A percentile compares a stretch with the other conserved stretches of the same genome.
phyloP scores from a whole-genome alignment of 2,329 filamentous ascomycete genomes.

The Penicillium olsonii region DNA sequence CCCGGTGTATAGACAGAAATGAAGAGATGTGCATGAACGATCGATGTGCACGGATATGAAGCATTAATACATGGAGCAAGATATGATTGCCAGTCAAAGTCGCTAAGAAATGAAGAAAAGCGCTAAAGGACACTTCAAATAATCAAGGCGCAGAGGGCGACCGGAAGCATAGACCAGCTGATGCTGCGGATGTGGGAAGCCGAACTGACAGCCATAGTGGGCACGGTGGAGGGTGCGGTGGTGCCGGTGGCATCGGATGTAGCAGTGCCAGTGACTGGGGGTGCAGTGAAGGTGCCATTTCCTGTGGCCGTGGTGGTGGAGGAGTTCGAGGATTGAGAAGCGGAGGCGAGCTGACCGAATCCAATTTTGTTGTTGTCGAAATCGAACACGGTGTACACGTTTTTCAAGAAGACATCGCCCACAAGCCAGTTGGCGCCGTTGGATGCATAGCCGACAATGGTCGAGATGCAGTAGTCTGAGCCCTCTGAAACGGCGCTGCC shows the following conservation, averaged over 20 bases:
- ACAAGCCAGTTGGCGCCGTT: constrained; percentile 71
- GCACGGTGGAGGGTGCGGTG: constrained; percentile 7
- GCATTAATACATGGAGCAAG: constrained; percentile 4
- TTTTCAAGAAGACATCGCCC: constrained; percentile 84
- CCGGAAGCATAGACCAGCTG: constrained; percentile 19
- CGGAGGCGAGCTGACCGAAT: constrained; percentile 27
- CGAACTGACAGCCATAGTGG: constrained; percentile 9
- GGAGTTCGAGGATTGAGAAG: constrained; percentile 3
- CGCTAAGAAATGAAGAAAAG: constrained; percentile 1
- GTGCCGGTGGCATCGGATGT: constrained; percentile 1
- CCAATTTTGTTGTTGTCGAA: constrained; percentile 56
- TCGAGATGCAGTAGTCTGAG: constrained; percentile 58
- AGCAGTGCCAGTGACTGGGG: constrained; percentile 13
- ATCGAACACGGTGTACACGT: constrained; percentile 86
- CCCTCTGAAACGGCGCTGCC: constrained; percentile 31
- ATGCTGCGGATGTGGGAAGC: constrained; percentile 15
- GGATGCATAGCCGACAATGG: constrained; percentile 71
- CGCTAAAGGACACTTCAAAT: constrained; percentile 11
- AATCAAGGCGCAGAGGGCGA: constrained; percentile 13
- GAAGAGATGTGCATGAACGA: constrained; percentile 1
- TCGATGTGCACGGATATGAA: constrained; percentile 2
- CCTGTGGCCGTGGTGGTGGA: constrained; percentile 7
- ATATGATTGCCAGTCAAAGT: constrained; percentile 2
- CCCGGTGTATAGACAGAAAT: constrained; percentile 7
- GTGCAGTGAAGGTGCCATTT: constrained; percentile 18